Evolutionary conservation across 2,329 filamentous ascomycete species (phyloP).

Genomic region (Colletotrichum navitas): DNA sequence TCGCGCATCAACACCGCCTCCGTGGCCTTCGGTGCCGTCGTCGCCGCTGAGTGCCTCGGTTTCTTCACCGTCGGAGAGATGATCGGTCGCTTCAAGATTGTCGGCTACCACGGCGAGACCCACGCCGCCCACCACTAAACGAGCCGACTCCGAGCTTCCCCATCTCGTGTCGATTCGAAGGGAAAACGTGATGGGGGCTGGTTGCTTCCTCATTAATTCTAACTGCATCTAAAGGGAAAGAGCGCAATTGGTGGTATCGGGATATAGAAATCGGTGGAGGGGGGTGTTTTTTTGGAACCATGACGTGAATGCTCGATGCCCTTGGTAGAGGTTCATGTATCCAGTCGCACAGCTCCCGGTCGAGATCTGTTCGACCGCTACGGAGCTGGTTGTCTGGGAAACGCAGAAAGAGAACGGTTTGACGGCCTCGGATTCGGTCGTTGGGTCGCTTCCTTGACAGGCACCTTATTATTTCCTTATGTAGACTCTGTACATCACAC

Average conservation of each 20-base stretch:
- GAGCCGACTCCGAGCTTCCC: slow-evolving; percentile 12
- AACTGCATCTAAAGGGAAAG: slow-evolving; percentile 40
- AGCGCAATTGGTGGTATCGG: slow-evolving; percentile 33
- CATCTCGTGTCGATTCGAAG: slow-evolving; percentile 16
- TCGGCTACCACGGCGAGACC: slow-evolving; percentile 86
- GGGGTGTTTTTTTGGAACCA: slow-evolving; percentile 32
- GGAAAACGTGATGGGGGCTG: slow-evolving; percentile 1
- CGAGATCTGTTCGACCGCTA: slow-evolving; percentile 3
- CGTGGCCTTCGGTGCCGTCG: slow-evolving; percentile 79
- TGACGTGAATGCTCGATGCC: slow-evolving; percentile 38
- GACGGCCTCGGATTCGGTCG: slow-evolving; percentile 26
- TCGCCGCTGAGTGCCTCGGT: slow-evolving; percentile 87
- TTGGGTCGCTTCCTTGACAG: slow-evolving; percentile 22
- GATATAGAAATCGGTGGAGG: slow-evolving; percentile 34
- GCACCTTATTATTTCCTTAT: slow-evolving; percentile 42
- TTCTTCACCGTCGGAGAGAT: slow-evolving; percentile 99
- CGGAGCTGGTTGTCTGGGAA: slow-evolving; percentile 19
- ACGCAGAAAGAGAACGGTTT: slow-evolving; percentile 19
- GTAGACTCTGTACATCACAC: slow-evolving; percentile 45
- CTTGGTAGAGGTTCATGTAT: slow-evolving; percentile 36
- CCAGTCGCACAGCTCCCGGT: slow-evolving; percentile 11
- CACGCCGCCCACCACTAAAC: slow-evolving; percentile 70
- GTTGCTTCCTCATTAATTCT: slow-evolving; percentile 36
- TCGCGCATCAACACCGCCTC: slow-evolving; percentile 74
- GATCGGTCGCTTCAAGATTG: slow-evolving; percentile 92